Conservation (phyloP, 257 asterid species). For the Euphrasia confusa region DNA sequence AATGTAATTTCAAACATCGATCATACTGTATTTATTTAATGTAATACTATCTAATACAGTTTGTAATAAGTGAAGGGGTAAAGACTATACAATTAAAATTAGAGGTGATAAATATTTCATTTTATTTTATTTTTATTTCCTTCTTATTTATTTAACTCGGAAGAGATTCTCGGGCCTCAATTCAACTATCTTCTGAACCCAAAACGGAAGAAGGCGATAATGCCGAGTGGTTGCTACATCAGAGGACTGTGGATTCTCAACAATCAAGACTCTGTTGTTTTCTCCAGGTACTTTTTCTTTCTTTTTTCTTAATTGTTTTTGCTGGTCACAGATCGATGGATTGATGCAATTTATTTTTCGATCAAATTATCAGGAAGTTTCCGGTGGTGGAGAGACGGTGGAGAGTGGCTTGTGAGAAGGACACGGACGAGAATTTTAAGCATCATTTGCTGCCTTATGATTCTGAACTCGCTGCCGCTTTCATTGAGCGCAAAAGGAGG, state of each 20-base stretch:
- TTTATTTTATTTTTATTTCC: too few species aligned
- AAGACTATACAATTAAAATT: too few species aligned
- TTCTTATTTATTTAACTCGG: background rate
- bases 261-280: slow-evolving; percentile 67
- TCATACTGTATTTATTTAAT: too few species aligned
- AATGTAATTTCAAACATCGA: too few species aligned
- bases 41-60: too few species aligned
- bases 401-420: slow-evolving; percentile 60
- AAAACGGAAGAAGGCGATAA: slow-evolving; percentile 24
- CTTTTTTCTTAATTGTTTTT: background rate
- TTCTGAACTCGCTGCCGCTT: slow-evolving; percentile 69
- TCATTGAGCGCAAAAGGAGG: slow-evolving; percentile 77
- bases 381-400: slow-evolving; percentile 95
- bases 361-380: slow-evolving; percentile 54
- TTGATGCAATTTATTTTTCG: slow-evolving; percentile 5
- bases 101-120: too few species aligned
- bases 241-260: slow-evolving; percentile 94
- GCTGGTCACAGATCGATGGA: slow-evolving; percentile 20
- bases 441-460: slow-evolving; percentile 43
- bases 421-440: slow-evolving; percentile 33
- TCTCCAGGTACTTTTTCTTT: slow-evolving; percentile 56
- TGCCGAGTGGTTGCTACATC: slow-evolving; percentile 73
- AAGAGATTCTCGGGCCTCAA: background rate
- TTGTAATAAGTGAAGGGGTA: too few species aligned
- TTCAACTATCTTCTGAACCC: background rate